Percentiles rank a stretch among this genome's conserved stretches.
These are phyloP conservation scores for Isoetes engelmannii DNA, from an alignment of 83 land plant species.

Conservation along the genomic window DNA sequence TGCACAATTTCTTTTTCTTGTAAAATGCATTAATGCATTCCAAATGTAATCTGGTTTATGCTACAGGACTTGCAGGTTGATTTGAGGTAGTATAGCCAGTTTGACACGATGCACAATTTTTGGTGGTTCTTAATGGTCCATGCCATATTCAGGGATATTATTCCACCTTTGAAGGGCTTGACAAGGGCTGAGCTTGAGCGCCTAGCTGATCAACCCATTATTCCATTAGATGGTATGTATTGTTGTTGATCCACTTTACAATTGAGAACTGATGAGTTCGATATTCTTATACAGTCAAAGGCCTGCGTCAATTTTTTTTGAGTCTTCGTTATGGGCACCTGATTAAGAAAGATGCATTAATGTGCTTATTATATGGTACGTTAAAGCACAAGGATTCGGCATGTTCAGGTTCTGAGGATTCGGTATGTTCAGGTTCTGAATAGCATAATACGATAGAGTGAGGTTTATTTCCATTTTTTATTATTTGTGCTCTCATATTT, in stretches of 20 bases:
- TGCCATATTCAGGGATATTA: constrained; percentile 7
- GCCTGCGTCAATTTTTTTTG: constrained; percentile 21
- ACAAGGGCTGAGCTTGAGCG: constrained; percentile 17
- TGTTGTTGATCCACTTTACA: background rate
- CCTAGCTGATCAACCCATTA: constrained; percentile 17
- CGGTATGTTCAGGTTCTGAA: too few species aligned
- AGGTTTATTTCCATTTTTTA: too few species aligned
- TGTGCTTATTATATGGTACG: constrained; percentile 16
- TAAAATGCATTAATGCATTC: too few species aligned
- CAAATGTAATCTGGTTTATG: too few species aligned
- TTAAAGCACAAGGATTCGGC: background rate
- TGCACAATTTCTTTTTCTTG: too few species aligned
- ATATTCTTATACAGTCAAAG: constrained; percentile 16
- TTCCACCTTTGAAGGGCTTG: constrained; percentile 26
- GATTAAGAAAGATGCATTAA: constrained; percentile 15
- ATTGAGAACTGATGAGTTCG: too few species aligned
- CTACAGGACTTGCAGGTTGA: too few species aligned
- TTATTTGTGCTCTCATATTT: too few species aligned
- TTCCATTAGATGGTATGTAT: constrained; percentile 22
- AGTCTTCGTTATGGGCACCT: constrained; percentile 20
- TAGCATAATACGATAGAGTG: too few species aligned
- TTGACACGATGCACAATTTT: too few species aligned
- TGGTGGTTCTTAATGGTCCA: too few species aligned
- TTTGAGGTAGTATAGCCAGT: too few species aligned
- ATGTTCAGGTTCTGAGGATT: background rate